A percentile compares a stretch with the other conserved stretches of the same genome.
phyloP scores from a whole-genome alignment of 768 basidiomycete genomes.

The Ramaria sp. region DNA sequence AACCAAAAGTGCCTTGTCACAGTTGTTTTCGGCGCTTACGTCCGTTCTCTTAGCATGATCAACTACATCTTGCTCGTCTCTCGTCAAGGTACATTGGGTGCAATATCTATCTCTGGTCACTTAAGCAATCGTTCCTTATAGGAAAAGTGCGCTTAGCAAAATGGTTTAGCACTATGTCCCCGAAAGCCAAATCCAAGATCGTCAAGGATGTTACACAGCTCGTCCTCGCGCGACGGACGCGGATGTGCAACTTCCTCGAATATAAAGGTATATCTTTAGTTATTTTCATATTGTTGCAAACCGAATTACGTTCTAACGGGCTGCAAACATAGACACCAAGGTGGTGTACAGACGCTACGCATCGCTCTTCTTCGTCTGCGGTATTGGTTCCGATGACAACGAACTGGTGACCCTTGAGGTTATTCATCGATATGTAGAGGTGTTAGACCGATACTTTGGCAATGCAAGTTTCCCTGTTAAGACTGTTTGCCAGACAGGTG shows the following conservation, averaged over 20 bases:
- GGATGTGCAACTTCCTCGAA: constrained; percentile 95
- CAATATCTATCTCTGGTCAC: background rate
- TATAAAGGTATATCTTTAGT: constrained; percentile 65
- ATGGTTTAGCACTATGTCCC: constrained; percentile 84
- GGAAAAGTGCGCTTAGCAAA: constrained; percentile 92
- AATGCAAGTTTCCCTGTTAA: constrained; percentile 45
- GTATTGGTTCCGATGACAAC: constrained; percentile 76
- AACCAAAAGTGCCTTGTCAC: too few species aligned
- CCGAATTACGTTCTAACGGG: background rate
- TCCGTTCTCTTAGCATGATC: constrained; percentile 41
- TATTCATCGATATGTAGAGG: constrained; percentile 41
- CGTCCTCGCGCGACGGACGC: constrained; percentile 74
- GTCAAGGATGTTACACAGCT: constrained; percentile 93
- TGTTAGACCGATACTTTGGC: constrained; percentile 55
- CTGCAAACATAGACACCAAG: constrained; percentile 46
- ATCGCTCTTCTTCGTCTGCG: constrained; percentile 89
- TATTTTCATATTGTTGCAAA: background rate
- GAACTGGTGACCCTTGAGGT: constrained; percentile 88
- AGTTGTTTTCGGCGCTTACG: background rate
- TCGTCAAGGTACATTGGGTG: constrained; percentile 54
- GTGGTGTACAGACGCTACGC: constrained; percentile 94
- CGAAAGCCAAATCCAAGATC: constrained; percentile 79
- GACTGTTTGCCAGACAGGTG: background rate
- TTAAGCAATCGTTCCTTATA: constrained; percentile 19
- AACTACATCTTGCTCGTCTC: constrained; percentile 92